phyloP scores from a whole-genome alignment of 2,329 filamentous ascomycete genomes.

The Basipetospora sp. region DNA sequence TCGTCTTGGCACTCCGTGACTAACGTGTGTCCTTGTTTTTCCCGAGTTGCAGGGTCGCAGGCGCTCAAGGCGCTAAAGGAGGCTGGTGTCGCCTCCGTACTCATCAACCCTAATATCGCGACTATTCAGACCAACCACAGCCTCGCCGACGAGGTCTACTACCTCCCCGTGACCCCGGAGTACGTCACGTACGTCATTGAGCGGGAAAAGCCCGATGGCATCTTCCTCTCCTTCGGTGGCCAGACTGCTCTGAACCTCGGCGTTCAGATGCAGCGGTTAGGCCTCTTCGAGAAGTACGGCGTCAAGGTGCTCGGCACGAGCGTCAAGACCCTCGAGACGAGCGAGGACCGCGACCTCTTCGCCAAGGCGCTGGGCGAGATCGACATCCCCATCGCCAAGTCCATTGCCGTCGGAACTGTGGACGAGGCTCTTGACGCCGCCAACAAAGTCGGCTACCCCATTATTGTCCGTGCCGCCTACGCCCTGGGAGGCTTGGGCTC shows the following conservation, averaged over 20 bases:
- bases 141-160: constrained; percentile 94
- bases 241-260: constrained; percentile 94
- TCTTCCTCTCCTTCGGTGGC: constrained; percentile 92
- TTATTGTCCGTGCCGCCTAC: constrained; percentile 94
- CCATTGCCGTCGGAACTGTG: constrained; percentile 77
- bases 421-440: constrained; percentile 87
- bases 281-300: constrained; percentile 85
- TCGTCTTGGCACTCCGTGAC: too few relatives aligned
- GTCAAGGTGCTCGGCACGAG: constrained; percentile 93
- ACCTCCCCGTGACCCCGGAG: constrained; percentile 91
- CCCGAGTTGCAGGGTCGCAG: constrained; percentile 56
- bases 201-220: constrained; percentile 86
- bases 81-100: constrained; percentile 75
- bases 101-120: constrained; percentile 96
- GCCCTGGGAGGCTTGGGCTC: constrained; percentile 91
- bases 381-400: constrained; percentile 91
- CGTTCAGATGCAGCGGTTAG: constrained; percentile 93
- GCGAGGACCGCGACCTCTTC: constrained; percentile 79
- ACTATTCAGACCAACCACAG: constrained; percentile 96
- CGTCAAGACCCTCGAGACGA: constrained; percentile 83
- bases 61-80: constrained; percentile 94
- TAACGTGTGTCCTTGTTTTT: too few relatives aligned
- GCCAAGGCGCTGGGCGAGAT: constrained; percentile 93
- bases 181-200: constrained; percentile 97
- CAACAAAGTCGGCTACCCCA: constrained; percentile 78